Base-by-base conservation (phyloP, 1,139 yeast species). In the Scheffersomyces illinoinensis region DNA sequence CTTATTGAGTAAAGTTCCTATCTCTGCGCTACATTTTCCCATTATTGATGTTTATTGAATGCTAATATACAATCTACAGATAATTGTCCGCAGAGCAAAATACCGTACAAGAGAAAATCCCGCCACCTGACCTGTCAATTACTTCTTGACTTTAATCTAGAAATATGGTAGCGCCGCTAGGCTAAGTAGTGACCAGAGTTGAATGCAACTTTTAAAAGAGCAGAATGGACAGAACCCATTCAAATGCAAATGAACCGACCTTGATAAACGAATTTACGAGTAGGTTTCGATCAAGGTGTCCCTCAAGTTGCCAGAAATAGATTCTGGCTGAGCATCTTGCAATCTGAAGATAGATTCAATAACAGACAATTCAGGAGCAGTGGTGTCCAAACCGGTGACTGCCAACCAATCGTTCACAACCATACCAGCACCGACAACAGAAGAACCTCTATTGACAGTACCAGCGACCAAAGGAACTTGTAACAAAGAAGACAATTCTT, bases 401-500 rank as follows among this genome's bases (percentile, higher is more conserved):
- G 98, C 96, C 65, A 95, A 83, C 97, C 98, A 96, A 81, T 96
- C 99, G 73, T 96, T 96, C 55, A 93, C 99, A 56, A 96, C 98
- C 88, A 95, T 87, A 66, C 99, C 99, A 55, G 98, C 98, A 70
- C 99, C 99, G 63, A 96, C 97, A 56, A 95, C 98, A 12, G 97
- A 81, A 26, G 97, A 91, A 76, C 99, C 99, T 77, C 99, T 89
- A 82, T 96, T 96, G 61, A 96, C 96, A 51, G 98, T 93, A 76
- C 99, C 99, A 17, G 99, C 99, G 54, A 96, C 99, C 66, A 96
- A 83, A 58, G 99, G 99, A 55, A 96, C 97, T 79, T 96, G 99
- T 70, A 96, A 84, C 73, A 96, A 83, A 49, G 98, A 92, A 14
- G 97, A 91, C 69, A 96, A 85, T 79, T 96, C 99, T 79, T 96